Evolutionary conservation across 1,284 basidiomycete species (phyloP).

Genomic region (Vanrija sp.): DNA sequence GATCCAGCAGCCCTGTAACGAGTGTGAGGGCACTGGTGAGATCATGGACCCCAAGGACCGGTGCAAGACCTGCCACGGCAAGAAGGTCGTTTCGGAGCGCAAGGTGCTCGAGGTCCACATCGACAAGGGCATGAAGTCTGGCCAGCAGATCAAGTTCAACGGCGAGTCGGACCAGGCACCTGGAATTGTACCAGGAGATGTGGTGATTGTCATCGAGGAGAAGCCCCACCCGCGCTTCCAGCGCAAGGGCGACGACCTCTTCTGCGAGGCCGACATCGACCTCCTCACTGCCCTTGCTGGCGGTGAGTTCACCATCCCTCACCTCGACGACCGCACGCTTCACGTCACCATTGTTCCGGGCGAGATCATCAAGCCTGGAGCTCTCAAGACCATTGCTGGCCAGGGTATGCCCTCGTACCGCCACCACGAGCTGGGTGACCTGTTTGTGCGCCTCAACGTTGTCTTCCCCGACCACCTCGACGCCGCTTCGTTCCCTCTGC

Average conservation of each 20-base stretch:
- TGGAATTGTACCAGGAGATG: constrained; percentile 85
- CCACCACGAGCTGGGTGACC: constrained; percentile 93
- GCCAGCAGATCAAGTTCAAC: constrained; percentile 89
- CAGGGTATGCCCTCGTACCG: constrained; percentile 99
- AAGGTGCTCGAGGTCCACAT: constrained; percentile 98
- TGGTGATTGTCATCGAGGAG: constrained; percentile 95
- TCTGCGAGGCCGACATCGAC: constrained; percentile 84
- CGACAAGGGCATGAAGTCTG: constrained; percentile 99
- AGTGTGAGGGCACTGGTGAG: constrained; percentile 88
- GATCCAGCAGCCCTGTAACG: constrained; percentile 91
- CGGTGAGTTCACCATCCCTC: constrained; percentile 84
- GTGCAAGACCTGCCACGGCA: constrained; percentile 90
- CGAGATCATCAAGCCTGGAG: constrained; percentile 90
- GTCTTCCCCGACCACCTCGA: constrained; percentile 85
- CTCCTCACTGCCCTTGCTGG: constrained; percentile 91
- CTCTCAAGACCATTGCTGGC: constrained; percentile 83
- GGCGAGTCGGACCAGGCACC: constrained; percentile 98
- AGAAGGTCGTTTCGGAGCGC: constrained; percentile 91
- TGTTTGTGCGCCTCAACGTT: constrained; percentile 84
- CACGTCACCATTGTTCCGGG: constrained; percentile 82
- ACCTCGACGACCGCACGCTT: constrained; percentile 88
- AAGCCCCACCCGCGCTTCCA: constrained; percentile 89
- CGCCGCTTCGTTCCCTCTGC: constrained; percentile 62
- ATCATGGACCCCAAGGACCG: constrained; percentile 91
- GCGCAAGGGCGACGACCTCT: constrained; percentile 88